Evolutionary conservation across 225 moss, liverwort and hornwort species (phyloP), one percentile per base, ranked within the genome.

Genomic region (Straminergon stramineum): DNA sequence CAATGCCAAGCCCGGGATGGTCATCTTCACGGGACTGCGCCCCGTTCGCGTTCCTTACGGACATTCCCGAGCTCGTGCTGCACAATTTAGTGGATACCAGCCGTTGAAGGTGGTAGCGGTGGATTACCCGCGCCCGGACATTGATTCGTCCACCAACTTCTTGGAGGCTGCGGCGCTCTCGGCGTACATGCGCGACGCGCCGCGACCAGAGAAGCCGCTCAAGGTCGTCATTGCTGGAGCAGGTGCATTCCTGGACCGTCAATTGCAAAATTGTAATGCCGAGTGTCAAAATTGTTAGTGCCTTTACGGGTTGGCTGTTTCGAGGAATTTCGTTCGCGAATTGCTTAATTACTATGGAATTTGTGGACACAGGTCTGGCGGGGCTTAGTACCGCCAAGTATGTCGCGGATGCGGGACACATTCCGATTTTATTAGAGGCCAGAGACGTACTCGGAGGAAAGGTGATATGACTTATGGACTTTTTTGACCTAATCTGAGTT

Each of bases 381-480:
- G 98, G 98, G 60, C 91, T 99, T 43, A 95, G 95, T 79, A 97
- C 97, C 14, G 97, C 98, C 57, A 99, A 97, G 93, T 99, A 97
- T 74, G 52, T 99, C 48, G 95, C 97, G 32, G 97, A 99, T 92
- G 95, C 98, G 30, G 98, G 98, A 31, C 98, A 99, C 79, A 95
- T 96, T 66, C 98, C 98, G 63, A 96, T 99, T 89, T 85, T 99
- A 78, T 88, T 97, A 58, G 98, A 99, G 91, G 94, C 96, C 41
- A 93, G 98, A 90, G 98, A 96, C 82, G 98, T 99, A 43, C 91
- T 99, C 51, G 98, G 98, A 83, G 98, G 98, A 67, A 99, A 99
- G 96, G 97, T 98, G 88, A 69, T 34, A 27, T 13, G 30, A 31
- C 27, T 53, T 60, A 7, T 67, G 37, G 41, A 63, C 13, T 62